phyloP scores from a whole-genome alignment of 129 eudicot genomes.

The Rutidosis leptorrhynchoides region DNA sequence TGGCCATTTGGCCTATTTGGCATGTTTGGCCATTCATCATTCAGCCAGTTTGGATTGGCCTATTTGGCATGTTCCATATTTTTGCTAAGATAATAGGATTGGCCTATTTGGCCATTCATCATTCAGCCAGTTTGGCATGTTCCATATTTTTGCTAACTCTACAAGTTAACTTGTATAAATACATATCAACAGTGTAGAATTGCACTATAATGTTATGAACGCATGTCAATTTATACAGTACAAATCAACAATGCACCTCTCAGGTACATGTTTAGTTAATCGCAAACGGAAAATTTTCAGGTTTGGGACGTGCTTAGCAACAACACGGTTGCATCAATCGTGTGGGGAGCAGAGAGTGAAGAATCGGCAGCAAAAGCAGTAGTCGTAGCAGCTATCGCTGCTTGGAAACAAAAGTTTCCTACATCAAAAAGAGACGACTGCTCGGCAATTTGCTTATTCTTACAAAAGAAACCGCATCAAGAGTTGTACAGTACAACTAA shows the following conservation, averaged over 20 bases:
- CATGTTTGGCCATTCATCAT: too few relatives aligned
- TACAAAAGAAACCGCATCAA: constrained; percentile 33
- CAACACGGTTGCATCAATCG: constrained; percentile 51
- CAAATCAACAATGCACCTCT: not conserved
- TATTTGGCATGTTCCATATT: not conserved
- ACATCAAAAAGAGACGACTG: constrained; percentile 72
- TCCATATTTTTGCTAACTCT: too few relatives aligned
- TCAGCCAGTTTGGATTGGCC: not conserved
- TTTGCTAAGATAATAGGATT: too few relatives aligned
- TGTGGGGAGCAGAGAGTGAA: constrained; percentile 53
- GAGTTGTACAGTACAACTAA: constrained; percentile 7
- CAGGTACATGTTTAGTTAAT: not conserved
- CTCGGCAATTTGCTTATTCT: constrained; percentile 69
- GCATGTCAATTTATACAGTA: not conserved
- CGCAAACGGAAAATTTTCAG: constrained; percentile 26
- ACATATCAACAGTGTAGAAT: not conserved
- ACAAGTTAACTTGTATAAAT: not conserved
- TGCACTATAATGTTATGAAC: not conserved
- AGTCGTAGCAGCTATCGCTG: constrained; percentile 54
- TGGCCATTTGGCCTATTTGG: not conserved
- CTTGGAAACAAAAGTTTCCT: constrained; percentile 75
- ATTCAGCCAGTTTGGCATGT: not conserved
- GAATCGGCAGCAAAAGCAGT: constrained; percentile 72
- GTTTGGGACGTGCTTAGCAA: constrained; percentile 95
- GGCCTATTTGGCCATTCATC: too few relatives aligned